Base-by-base conservation (phyloP, 805 yeast genomes). In the Lipomyces yamadae region DNA sequence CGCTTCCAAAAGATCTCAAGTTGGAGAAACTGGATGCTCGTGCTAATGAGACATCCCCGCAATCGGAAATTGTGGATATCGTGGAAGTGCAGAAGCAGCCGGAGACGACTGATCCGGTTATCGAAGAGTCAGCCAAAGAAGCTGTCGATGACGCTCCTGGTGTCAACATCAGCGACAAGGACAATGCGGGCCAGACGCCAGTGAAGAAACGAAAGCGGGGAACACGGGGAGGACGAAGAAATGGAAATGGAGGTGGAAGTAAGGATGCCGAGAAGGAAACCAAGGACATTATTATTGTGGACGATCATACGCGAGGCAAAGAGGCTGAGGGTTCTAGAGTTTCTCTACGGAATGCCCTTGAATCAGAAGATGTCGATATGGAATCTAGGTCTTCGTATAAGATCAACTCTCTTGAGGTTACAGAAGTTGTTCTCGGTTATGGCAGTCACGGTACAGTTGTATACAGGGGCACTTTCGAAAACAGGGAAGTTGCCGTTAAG, bases 391-490 rank as follows among this genome's bases (percentile, higher is more conserved):
- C 24, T 42, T 32, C 42, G 18, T 60, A 55, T 32, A 60, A 61
- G 50, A 54, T 72, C 18, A 62, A 67, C 34, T 71, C 58, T 73
- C 77, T 91, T 69, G 80, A 82, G 0, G 84, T 94, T 2, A 85
- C 96, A 0, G 89, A 89, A 69, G 85, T 83, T 35, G 84, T 92
- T n/a, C 79, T 95, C 60, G 99, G 71, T 0, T 92, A 91, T 76
- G 99, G 99, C 0, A 91, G 97, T 0, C 97, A 93, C 72, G 99
- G 99, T 34, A 95, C 99, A 0, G 92, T 94, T 35, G 99, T 95
- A 0, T 92, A 87, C 75, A 86, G 88, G 75, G 99, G 99, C 0
- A 84, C 86, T 3, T 95, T 93, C 79, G 97, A 94, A 75, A 88
- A 87, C 72, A 83, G 99, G 64, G 97, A 96, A 0, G 99, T 95